These are phyloP conservation scores for Penicillium sp. DNA, from an alignment of 2,329 filamentous ascomycete genomes.

Conservation along the genomic window DNA sequence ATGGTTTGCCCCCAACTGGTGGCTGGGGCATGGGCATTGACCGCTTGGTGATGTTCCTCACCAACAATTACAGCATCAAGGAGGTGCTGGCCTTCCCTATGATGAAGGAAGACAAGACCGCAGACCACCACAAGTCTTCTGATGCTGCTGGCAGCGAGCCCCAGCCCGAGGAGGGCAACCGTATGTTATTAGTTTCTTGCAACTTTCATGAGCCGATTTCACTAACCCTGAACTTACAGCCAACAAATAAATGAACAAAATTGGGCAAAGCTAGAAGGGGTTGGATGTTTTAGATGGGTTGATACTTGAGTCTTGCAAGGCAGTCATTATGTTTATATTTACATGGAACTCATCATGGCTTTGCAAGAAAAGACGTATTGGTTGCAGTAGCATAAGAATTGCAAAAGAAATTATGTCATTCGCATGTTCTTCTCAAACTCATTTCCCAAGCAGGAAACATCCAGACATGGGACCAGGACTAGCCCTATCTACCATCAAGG, in stretches of 20 bases:
- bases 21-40: constrained; percentile 98
- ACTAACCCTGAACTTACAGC: constrained; percentile 32
- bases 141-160: constrained; percentile 65
- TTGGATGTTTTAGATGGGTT: neutral
- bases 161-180: constrained; percentile 61
- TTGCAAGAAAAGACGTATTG: neutral
- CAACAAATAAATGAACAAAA: constrained; percentile 34
- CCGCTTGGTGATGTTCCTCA: constrained; percentile 92
- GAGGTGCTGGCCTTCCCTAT: constrained; percentile 96
- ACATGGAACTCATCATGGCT: constrained; percentile 8
- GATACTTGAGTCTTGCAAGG: neutral
- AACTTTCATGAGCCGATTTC: constrained; percentile 24
- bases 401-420: neutral
- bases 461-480: neutral
- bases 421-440: neutral
- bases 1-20: constrained; percentile 87
- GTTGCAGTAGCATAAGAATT: neutral
- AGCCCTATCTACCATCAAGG: neutral
- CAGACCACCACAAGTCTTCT: constrained; percentile 50
- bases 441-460: neutral
- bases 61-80: constrained; percentile 92
- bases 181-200: constrained; percentile 38
- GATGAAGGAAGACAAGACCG: constrained; percentile 82
- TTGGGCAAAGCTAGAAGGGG: neutral
- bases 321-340: constrained; percentile 19